phyloP scores from a whole-genome alignment of 768 basidiomycete genomes.

The Rhizopogon salebrosus region DNA sequence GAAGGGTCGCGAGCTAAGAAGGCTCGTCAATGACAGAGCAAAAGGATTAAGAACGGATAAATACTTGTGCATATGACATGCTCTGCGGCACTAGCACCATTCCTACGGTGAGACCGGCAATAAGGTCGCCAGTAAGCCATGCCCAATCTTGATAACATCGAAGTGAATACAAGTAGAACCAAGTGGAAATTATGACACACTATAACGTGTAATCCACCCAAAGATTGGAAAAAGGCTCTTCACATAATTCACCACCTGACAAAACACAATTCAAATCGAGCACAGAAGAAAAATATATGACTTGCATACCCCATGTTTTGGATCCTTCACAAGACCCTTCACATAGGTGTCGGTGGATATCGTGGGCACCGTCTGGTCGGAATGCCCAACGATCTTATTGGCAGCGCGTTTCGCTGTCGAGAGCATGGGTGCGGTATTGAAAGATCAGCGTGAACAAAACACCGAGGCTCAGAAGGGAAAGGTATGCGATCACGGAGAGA shows the following conservation, averaged over 20 bases:
- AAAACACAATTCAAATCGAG: background rate
- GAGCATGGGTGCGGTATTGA: slow-evolving; percentile 25
- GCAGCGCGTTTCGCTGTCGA: slow-evolving; percentile 40
- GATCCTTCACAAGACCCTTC: slow-evolving; percentile 33
- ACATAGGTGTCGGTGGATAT: slow-evolving; percentile 58
- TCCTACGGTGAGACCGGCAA: slow-evolving; percentile 91
- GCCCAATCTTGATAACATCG: slow-evolving; percentile 46
- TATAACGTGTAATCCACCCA: slow-evolving; percentile 84
- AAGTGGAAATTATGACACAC: slow-evolving; percentile 35
- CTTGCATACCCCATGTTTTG: slow-evolving; percentile 40
- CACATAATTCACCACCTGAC: slow-evolving; percentile 60
- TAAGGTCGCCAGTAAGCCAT: slow-evolving; percentile 82
- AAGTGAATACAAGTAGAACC: slow-evolving; percentile 3
- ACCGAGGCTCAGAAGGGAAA: background rate
- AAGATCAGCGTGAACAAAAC: background rate
- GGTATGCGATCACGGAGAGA: background rate
- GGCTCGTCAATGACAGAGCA: background rate
- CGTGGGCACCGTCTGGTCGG: slow-evolving; percentile 54
- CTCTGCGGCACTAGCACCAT: slow-evolving; percentile 93
- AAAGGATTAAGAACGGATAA: background rate
- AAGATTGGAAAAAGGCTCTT: slow-evolving; percentile 77
- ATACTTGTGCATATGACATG: slow-evolving; percentile 82
- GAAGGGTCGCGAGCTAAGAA: slow-evolving; percentile 73
- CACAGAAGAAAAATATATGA: background rate
- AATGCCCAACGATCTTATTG: slow-evolving; percentile 56